Evolutionary conservation across 441 rosid species (phyloP), one percentile per base, ranked within the genome.

Genomic region (Flueggea neowawraea): DNA sequence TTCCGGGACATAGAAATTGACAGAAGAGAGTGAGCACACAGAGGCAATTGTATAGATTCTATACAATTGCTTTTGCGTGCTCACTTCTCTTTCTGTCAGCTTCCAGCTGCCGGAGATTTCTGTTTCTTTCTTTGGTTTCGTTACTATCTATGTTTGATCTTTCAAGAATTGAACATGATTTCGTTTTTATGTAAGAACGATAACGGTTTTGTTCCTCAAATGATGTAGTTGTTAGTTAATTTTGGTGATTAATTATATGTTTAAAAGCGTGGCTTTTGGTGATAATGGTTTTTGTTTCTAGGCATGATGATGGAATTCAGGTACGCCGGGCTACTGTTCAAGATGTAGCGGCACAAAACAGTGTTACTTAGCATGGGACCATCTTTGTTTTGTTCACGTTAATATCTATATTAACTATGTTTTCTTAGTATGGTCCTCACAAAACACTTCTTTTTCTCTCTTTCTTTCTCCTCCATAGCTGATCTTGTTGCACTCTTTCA

Each of bases 1-100:
- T n/a, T n/a, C 62, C 55, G 66, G 84, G 61, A 60, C 75, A 60
- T 60, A 48, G 90, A 89, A 86, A 71, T 82, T 94, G 97, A 94
- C 98, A 90, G 98, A 90, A 94, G 98, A 94, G 98, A 88, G 95
- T 87, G 98, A 89, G 97, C 97, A 94, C 98, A 78, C 90, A 87
- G 82, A 80, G 90, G 93, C 80, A 75, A 57, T 80, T 78, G 86
- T 83, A 90, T 85, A 68, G 63, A 31, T 57, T 63, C 82, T 86
- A 77, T 86, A n/a, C 12, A 66, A 55, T 63, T 89, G 87, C 93
- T 80, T 83, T 84, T 90, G 91, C 73, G 99, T 94, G 99, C 99
- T 89, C 92, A 88, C 79, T 70, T 74, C 91, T 87, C 95, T 78
- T 76, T 66, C 79, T 83, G 99, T 91, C 97, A 85, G 67, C 67